Evolutionary conservation across 768 basidiomycete genomes (phyloP).

Genomic region (Pholiota conissans): DNA sequence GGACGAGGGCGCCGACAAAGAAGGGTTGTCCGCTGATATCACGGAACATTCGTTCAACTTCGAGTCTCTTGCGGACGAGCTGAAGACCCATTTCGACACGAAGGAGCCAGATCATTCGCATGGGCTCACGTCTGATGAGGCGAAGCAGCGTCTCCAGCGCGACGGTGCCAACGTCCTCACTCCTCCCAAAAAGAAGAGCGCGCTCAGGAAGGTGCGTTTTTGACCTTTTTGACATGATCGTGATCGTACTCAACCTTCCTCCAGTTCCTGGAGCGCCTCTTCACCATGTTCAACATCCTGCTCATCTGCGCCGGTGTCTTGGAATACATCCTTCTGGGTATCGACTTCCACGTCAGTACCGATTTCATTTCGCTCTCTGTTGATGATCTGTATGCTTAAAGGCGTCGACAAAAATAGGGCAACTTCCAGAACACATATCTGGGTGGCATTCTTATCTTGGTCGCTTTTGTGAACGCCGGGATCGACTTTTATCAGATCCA

Average conservation of each 20-base stretch:
- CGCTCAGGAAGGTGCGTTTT: constrained; percentile 54
- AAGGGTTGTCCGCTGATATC: constrained; percentile 52
- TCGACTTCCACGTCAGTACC: constrained; percentile 52
- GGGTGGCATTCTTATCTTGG: constrained; percentile 65
- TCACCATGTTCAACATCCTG: constrained; percentile 67
- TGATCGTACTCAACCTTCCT: constrained; percentile 6
- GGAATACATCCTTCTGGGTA: constrained; percentile 64
- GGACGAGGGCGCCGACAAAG: constrained; percentile 34
- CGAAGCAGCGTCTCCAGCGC: constrained; percentile 48
- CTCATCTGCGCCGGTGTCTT: constrained; percentile 66
- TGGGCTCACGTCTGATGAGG: constrained; percentile 55
- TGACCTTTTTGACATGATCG: neutral
- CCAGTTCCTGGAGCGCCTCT: constrained; percentile 63
- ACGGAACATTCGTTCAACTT: constrained; percentile 53
- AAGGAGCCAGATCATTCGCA: constrained; percentile 50
- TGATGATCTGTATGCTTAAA: constrained; percentile 7
- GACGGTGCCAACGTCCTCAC: constrained; percentile 66
- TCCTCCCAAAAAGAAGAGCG: constrained; percentile 67
- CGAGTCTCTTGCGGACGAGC: constrained; percentile 34
- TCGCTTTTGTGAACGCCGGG: constrained; percentile 68
- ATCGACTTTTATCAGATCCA: constrained; percentile 75
- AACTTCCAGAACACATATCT: constrained; percentile 71
- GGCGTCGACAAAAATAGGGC: constrained; percentile 28
- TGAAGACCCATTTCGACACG: constrained; percentile 51
- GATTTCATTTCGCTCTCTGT: constrained; percentile 10